Evolutionary conservation across 2,329 filamentous ascomycete genomes (phyloP).

Genomic region (Leptosphaerulina australis): DNA sequence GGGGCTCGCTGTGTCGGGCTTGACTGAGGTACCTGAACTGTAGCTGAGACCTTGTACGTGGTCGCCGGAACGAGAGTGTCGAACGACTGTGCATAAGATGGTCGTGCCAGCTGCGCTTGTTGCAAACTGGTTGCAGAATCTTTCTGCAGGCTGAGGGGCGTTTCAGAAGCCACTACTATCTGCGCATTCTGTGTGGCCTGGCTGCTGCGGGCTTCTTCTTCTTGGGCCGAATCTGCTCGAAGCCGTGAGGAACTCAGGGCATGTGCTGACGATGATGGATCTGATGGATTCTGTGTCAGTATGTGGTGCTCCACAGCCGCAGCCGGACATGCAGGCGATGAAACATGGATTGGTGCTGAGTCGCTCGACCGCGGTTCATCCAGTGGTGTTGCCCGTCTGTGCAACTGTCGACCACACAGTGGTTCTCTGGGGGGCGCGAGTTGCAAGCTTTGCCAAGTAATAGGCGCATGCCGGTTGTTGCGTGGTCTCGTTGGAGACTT

Average conservation of each 20-base stretch:
- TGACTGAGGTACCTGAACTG: slow-evolving; percentile 10
- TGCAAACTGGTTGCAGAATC: not conserved
- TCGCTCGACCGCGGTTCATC: slow-evolving; percentile 28
- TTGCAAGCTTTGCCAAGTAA: slow-evolving; percentile 16
- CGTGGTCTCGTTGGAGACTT: slow-evolving; percentile 31
- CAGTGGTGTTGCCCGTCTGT: slow-evolving; percentile 2
- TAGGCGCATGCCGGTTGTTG: slow-evolving; percentile 8
- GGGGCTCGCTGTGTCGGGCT: not conserved
- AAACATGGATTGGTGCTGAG: slow-evolving; percentile 35
- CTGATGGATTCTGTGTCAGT: not conserved
- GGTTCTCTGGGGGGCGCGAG: slow-evolving; percentile 26
- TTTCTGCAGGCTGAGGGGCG: not conserved
- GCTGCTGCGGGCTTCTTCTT: slow-evolving; percentile 17
- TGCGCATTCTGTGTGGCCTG: slow-evolving; percentile 10
- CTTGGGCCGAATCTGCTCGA: slow-evolving; percentile 17
- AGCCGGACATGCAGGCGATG: slow-evolving; percentile 17
- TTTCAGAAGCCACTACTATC: not conserved
- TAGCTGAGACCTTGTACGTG: slow-evolving; percentile 9
- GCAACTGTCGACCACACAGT: slow-evolving; percentile 5
- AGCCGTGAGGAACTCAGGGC: slow-evolving; percentile 8
- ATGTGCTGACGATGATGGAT: not conserved
- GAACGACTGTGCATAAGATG: slow-evolving; percentile 3
- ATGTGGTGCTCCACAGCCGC: not conserved
- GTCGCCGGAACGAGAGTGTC: slow-evolving; percentile 16
- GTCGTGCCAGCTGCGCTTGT: not conserved